phyloP scores from a whole-genome alignment of 2,329 filamentous ascomycete genomes.

The Monilinia fructigena region DNA sequence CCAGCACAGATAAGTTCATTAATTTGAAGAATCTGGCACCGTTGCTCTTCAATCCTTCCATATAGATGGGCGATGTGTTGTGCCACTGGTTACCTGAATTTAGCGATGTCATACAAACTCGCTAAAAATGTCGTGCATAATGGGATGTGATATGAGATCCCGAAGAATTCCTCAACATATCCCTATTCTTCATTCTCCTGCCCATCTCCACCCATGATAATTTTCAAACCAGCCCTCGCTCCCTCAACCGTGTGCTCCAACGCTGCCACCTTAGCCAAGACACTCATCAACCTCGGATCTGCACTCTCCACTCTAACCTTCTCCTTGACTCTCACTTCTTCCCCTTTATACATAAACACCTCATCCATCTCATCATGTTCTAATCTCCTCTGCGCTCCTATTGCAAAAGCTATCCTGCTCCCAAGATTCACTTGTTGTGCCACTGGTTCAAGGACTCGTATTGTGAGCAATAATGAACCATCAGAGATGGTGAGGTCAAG shows the following conservation, averaged over 20 bases:
- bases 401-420: conserved; percentile 69
- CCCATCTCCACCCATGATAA: conserved; percentile 63
- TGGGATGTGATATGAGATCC: neutral
- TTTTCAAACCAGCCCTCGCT: conserved; percentile 68
- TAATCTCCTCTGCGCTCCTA: conserved; percentile 60
- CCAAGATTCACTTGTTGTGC: conserved; percentile 58
- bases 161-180: neutral
- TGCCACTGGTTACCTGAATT: no score
- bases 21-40: neutral
- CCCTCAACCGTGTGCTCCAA: conserved; percentile 70
- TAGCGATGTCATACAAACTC: no score
- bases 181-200: conserved; percentile 18
- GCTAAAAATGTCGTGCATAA: neutral
- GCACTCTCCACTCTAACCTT: conserved; percentile 81
- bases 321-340: conserved; percentile 81
- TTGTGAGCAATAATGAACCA: conserved; percentile 64
- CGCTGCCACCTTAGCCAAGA: conserved; percentile 79
- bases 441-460: conserved; percentile 68
- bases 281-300: conserved; percentile 79
- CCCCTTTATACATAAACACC: conserved; percentile 63
- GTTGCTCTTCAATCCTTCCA: no score
- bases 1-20: neutral
- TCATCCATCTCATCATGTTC: conserved; percentile 80
- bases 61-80: neutral
- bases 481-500: conserved; percentile 71